A percentile compares a stretch with the other conserved stretches of the same genome.
Conservation (phyloP, 164 flowering plant genomes). For the Stephania cephalantha region DNA sequence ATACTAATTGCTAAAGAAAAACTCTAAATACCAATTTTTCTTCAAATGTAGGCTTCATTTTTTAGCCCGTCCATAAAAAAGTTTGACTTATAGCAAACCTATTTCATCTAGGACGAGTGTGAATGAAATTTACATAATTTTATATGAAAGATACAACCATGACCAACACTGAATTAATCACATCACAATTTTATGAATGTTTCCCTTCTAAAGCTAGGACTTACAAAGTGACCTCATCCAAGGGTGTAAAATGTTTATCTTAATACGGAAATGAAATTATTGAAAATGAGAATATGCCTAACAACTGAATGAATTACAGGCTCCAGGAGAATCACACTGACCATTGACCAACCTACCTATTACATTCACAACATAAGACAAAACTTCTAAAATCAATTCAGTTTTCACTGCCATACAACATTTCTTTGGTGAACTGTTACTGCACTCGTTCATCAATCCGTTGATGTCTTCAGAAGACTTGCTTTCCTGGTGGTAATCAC, state of each 20-base stretch:
- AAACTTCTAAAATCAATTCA: neutral
- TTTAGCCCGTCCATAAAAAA: too few relatives aligned
- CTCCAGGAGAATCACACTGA: neutral
- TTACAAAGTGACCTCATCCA: neutral
- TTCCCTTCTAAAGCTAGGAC: neutral
- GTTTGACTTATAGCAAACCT: too few relatives aligned
- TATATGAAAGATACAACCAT: neutral
- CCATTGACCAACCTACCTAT: neutral
- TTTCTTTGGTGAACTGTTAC: neutral
- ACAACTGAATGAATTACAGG: conserved; percentile 1
- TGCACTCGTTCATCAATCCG: neutral
- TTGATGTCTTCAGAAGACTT: neutral
- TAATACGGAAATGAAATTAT: neutral
- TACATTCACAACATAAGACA: neutral
- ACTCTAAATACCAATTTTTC: too few relatives aligned
- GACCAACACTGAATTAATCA: neutral
- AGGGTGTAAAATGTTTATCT: neutral
- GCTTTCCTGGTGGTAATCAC: neutral
- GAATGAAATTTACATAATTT: neutral
- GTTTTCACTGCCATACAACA: neutral
- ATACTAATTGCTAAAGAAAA: too few relatives aligned
- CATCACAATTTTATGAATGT: neutral
- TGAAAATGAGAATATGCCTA: neutral
- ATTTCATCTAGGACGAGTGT: too few relatives aligned
- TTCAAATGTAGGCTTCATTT: too few relatives aligned